Conservation (phyloP, 2,329 filamentous ascomycete genomes). For the Thielaviopsis populi region DNA sequence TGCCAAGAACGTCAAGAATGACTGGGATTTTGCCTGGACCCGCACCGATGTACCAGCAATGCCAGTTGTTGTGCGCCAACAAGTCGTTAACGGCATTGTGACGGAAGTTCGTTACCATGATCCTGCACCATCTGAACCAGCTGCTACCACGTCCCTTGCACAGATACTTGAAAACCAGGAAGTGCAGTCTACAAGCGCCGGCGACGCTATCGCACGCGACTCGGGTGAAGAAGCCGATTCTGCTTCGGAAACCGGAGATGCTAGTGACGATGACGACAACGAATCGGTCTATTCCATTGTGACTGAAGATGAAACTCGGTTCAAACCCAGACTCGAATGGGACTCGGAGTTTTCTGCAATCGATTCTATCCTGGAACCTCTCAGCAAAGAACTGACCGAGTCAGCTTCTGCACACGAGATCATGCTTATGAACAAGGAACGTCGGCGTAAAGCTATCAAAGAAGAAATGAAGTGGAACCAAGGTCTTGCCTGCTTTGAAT, state of each 20-base stretch:
- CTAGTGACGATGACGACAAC: conserved; percentile 26
- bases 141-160: conserved; percentile 7
- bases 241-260: conserved; percentile 4
- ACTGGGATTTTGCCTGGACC: conserved; percentile 48
- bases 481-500: conserved; percentile 65
- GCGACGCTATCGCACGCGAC: neutral
- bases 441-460: conserved; percentile 40
- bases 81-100: conserved; percentile 3
- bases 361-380: neutral
- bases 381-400: neutral
- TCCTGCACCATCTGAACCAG: neutral
- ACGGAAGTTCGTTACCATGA: conserved; percentile 15
- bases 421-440: conserved; percentile 27
- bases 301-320: conserved; percentile 39
- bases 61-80: conserved; percentile 12
- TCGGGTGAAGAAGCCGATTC: conserved; percentile 9
- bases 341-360: conserved; percentile 25
- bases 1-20: conserved; percentile 37
- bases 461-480: conserved; percentile 64
- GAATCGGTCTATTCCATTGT: conserved; percentile 43
- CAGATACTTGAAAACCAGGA: conserved; percentile 4
- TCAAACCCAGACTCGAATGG: conserved; percentile 39
- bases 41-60: conserved; percentile 20
- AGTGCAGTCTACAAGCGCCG: neutral
- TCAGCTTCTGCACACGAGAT: neutral